Evolutionary conservation across 768 basidiomycete genomes (phyloP), one percentile per base, ranked within the genome.

Genomic region (Pulveroboletus sp.): DNA sequence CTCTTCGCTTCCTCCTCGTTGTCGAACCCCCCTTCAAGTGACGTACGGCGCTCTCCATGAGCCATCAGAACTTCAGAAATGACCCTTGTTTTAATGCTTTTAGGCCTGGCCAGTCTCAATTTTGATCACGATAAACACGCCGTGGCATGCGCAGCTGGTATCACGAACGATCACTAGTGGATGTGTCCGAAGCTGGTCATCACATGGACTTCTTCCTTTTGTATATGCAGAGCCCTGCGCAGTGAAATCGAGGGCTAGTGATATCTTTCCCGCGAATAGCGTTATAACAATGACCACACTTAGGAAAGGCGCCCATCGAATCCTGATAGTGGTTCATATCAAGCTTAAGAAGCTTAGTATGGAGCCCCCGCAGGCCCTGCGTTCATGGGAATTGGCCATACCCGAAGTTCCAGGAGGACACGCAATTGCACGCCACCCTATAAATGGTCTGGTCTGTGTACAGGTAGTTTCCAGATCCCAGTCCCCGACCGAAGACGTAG

Each of bases 1-100:
- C 10, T 6, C 50, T 52, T 56, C 47, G 36, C 43, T 28, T 27
- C 39, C 38, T 54, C 60, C 60, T 48, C 52, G 41, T 50, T 52
- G 54, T 39, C 24, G 27, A 26, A 14, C 39, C n/a, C 21, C 17
- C 35, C 17, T 26, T 30, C 24, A 27, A 17, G 51, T 57, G 50
- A 48, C 38, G 33, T 33, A 28, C 14, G 0, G 49, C 40, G 50
- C 46, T 54, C 21, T 36, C 32, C 32, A 6, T 15, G 33, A 14
- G 24, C 11, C 9, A 14, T 39, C 45, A 42, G 27, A 30, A 17
- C 28, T 6, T 27, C 40, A n/a, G 18, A 35, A 32, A 46, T 1
- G 1, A 17, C 27, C 14, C 24, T 39, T 49, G 41, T 48, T 36
- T 1, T 2, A 30, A 27, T 24, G 33, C 12, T 31, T 9, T 37